Conservation (phyloP, 2,329 filamentous ascomycete genomes). For the Botrytis aclada region DNA sequence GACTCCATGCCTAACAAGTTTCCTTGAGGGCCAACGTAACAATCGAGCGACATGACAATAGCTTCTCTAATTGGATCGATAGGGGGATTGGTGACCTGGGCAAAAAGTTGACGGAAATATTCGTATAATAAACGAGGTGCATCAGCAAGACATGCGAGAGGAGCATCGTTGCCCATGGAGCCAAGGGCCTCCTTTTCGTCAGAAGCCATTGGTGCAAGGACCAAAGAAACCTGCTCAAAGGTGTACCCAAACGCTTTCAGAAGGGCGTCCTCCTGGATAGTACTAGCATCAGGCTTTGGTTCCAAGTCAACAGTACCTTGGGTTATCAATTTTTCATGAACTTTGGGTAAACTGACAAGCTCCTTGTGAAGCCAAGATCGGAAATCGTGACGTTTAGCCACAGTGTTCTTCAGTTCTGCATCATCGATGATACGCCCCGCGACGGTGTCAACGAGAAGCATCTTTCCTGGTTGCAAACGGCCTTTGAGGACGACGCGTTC, state of each 20-base stretch:
- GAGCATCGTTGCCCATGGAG: conserved; percentile 97
- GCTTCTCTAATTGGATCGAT: conserved; percentile 97
- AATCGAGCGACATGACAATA: conserved; percentile 96
- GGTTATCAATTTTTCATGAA: conserved; percentile 60
- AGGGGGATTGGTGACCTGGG: conserved; percentile 95
- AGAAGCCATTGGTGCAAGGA: conserved; percentile 92
- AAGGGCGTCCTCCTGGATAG: conserved; percentile 79
- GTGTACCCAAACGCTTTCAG: conserved; percentile 90
- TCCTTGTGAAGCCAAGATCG: conserved; percentile 82
- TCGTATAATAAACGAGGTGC: conserved; percentile 87
- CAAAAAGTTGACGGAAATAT: conserved; percentile 97
- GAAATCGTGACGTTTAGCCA: conserved; percentile 86
- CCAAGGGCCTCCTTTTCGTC: conserved; percentile 96
- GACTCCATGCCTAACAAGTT: conserved; percentile 93
- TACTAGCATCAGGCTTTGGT: conserved; percentile 63
- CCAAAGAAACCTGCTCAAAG: conserved; percentile 87
- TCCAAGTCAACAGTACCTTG: conserved; percentile 61
- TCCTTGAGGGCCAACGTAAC: conserved; percentile 93
- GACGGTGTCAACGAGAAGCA: conserved; percentile 92
- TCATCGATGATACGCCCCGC: conserved; percentile 93
- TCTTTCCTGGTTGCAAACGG: conserved; percentile 87
- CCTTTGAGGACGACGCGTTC: conserved; percentile 91
- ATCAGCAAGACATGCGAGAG: conserved; percentile 84
- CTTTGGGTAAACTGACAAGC: conserved; percentile 74
- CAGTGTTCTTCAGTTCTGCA: conserved; percentile 82